Evolutionary conservation across 345 rosid species (phyloP).

Genomic region (Aethionema arabicum): DNA sequence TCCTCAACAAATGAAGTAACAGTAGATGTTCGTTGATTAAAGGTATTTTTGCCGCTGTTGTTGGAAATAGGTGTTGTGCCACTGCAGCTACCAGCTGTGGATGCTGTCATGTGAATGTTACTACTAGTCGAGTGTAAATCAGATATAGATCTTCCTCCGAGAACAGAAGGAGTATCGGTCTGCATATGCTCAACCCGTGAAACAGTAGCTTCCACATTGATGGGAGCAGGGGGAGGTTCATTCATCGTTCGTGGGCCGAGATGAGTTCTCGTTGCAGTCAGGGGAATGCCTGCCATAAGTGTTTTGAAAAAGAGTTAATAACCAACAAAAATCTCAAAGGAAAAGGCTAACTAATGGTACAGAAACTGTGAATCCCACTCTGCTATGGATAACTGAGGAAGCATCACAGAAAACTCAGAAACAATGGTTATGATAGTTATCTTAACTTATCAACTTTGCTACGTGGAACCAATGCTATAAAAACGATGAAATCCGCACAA

Average conservation of each 20-base stretch:
- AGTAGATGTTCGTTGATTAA: constrained; percentile 43
- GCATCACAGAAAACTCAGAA: constrained; percentile 12
- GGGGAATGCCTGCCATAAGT: constrained; percentile 42
- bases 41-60: constrained; percentile 27
- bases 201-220: constrained; percentile 36
- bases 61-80: constrained; percentile 37
- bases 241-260: constrained; percentile 34
- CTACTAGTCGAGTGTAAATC: constrained; percentile 31
- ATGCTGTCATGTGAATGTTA: constrained; percentile 39
- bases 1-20: constrained; percentile 49
- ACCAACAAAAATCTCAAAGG: constrained; percentile 17
- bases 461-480: no score
- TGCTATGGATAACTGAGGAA: constrained; percentile 8
- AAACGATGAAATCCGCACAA: background rate
- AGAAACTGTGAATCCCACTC: constrained; percentile 8
- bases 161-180: constrained; percentile 40
- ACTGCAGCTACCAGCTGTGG: constrained; percentile 35
- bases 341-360: constrained; percentile 9
- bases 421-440: no score
- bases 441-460: background rate
- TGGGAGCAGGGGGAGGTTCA: constrained; percentile 36
- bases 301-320: constrained; percentile 21
- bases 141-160: constrained; percentile 32
- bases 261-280: constrained; percentile 36
- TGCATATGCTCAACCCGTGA: constrained; percentile 49